Percentiles rank a stretch among this genome's conserved stretches.
Conservation (phyloP, 768 basidiomycete species). For the Lentinula detonsa region DNA sequence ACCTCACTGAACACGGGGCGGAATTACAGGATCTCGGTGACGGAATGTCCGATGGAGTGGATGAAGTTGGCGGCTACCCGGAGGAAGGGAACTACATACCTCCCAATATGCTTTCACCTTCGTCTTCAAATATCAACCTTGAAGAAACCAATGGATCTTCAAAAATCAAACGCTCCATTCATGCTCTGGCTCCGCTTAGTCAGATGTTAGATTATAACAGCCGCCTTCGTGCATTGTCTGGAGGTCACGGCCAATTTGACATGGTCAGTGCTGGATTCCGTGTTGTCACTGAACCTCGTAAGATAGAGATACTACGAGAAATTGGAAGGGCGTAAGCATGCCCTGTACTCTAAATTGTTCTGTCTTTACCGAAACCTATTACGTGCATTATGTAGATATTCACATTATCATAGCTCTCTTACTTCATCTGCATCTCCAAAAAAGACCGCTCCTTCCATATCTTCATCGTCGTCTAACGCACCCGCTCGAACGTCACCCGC, state of each 20-base stretch:
- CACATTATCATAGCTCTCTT: constrained; percentile 42
- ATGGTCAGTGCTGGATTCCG: constrained; percentile 76
- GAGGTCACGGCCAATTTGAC: constrained; percentile 78
- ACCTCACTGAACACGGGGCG: constrained; percentile 80
- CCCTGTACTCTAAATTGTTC: neutral
- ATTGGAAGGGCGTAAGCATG: constrained; percentile 59
- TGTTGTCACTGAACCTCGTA: constrained; percentile 54
- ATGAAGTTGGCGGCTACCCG: constrained; percentile 39
- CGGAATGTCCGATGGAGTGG: constrained; percentile 23
- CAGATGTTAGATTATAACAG: constrained; percentile 78
- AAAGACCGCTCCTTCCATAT: constrained; percentile 65
- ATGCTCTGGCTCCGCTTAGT: constrained; percentile 73
- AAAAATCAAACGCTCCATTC: constrained; percentile 55
- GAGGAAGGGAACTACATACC: constrained; percentile 72
- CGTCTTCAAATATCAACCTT: constrained; percentile 29
- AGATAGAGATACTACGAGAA: constrained; percentile 68
- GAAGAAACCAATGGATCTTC: constrained; percentile 24
- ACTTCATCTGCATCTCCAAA: constrained; percentile 83
- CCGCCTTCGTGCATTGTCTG: constrained; percentile 72
- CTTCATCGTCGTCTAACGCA: constrained; percentile 68
- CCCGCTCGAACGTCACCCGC: constrained; percentile 52
- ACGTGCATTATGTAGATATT: constrained; percentile 9
- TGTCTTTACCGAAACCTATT: too few species aligned
- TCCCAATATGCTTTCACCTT: constrained; percentile 72
- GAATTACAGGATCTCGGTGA: constrained; percentile 66